These are phyloP conservation scores for Cercospora beticola DNA, from an alignment of 2,329 filamentous ascomycete species.

Conservation along the genomic window DNA sequence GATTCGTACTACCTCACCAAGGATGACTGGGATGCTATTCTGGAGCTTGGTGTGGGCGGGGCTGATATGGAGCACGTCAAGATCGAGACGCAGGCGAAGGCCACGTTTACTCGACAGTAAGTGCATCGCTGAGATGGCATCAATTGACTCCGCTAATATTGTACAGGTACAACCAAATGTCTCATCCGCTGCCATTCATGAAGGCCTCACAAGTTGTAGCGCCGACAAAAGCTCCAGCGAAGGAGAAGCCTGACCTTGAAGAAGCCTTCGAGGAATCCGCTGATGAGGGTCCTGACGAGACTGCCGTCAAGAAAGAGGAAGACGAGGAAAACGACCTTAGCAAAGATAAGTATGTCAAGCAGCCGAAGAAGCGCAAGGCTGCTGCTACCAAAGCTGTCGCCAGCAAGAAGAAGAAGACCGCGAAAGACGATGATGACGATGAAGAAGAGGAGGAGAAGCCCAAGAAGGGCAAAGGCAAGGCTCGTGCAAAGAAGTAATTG, in stretches of 20 bases:
- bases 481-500: constrained; percentile 26
- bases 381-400: constrained; percentile 51
- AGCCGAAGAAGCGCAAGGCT: constrained; percentile 71
- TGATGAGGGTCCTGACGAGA: constrained; percentile 55
- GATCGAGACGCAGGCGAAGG: constrained; percentile 81
- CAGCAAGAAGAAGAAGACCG: constrained; percentile 61
- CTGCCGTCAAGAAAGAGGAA: constrained; percentile 48
- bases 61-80: constrained; percentile 74
- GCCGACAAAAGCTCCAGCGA: constrained; percentile 67
- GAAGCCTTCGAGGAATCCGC: constrained; percentile 92
- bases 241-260: constrained; percentile 87
- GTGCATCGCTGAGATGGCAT: constrained; percentile 41
- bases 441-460: constrained; percentile 37
- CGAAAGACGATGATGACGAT: constrained; percentile 60
- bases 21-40: constrained; percentile 90
- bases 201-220: constrained; percentile 77
- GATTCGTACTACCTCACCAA: constrained; percentile 93
- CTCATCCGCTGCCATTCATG: constrained; percentile 92
- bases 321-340: constrained; percentile 75
- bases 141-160: constrained; percentile 24
- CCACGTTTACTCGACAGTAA: constrained; percentile 83
- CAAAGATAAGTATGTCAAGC: constrained; percentile 95
- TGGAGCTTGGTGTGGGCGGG: constrained; percentile 84
- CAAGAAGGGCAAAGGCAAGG: constrained; percentile 47
- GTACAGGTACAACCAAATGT: constrained; percentile 75